Evolutionary conservation across 129 eudicot species (phyloP), one percentile per base, ranked within the genome.

Genomic region (Centella asiatica): DNA sequence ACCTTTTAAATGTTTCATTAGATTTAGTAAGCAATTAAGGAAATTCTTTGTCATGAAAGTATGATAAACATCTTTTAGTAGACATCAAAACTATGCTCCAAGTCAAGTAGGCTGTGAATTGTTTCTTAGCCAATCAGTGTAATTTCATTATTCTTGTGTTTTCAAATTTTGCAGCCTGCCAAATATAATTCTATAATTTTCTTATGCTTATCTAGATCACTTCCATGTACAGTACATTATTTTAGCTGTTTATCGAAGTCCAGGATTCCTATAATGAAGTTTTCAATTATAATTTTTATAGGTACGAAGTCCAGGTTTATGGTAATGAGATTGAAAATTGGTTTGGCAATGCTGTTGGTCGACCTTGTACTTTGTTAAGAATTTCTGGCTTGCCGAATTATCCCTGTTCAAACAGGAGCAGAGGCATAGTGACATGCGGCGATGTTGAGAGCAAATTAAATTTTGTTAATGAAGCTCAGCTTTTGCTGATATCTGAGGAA

Each of bases 401-500:
- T 49, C 27, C 54, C 36, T 67, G 71, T 65, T 70, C 76, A 34
- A 72, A 68, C 53, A 67, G 61, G 68, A 65, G 14, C 69, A 52
- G 44, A 61, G 55, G 60, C 60, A 22, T 46, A 48, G 77, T 82
- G 59, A 57, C 60, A 57, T 87, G 90, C 73, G 65, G 94, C 65
- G 90, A 92, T 63, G 44, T 70, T 44, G 58, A 73, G 66, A 71
- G 82, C 46, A 70, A 58, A 73, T 69, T 92, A 65, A 92, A 78
- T 66, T 92, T 87, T 33, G 98, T 92, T 26, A 92, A 92, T 54
- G 96, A 87, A 78, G 98, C 94, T 50, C 98, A 81, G 71, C 71
- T 92, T 69, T 74, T 92, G 79, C 67, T 92, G 68, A 48, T 92
- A 72, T 87, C 96, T 8, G 95, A 92, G 67, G 90, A 78, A 69